A percentile compares a stretch with the other conserved stretches of the same genome.
These are phyloP conservation scores for Ceratocystis eucalypticola DNA, from an alignment of 2,329 filamentous ascomycete genomes.

Conservation along the genomic window DNA sequence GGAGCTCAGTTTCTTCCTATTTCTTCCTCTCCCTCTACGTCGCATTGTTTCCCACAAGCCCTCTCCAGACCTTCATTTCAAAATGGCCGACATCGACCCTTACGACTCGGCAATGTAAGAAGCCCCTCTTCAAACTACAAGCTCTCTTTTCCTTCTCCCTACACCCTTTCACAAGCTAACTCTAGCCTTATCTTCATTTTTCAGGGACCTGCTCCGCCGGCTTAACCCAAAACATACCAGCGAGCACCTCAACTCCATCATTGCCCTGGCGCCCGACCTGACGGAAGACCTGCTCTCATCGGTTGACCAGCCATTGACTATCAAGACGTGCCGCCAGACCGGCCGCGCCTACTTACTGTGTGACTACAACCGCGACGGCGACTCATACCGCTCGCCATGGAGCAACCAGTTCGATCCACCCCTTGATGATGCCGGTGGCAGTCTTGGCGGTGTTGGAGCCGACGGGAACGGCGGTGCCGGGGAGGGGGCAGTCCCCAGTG, in stretches of 20 bases:
- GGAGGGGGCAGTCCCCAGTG: conserved; percentile 77
- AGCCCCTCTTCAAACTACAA: neutral
- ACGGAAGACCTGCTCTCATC: conserved; percentile 96
- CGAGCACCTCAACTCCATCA: conserved; percentile 76
- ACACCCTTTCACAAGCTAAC: conserved; percentile 11
- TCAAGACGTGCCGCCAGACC: conserved; percentile 73
- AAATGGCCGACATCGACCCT: conserved; percentile 45
- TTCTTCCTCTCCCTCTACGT: neutral
- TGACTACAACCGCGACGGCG: conserved; percentile 98
- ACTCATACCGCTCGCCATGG: conserved; percentile 97
- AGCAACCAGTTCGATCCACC: conserved; percentile 96
- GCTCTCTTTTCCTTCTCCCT: conserved; percentile 13
- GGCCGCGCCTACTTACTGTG: conserved; percentile 94
- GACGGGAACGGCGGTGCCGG: conserved; percentile 47
- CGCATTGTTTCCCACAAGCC: neutral
- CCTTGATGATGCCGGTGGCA: conserved; percentile 47
- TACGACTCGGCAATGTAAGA: conserved; percentile 66
- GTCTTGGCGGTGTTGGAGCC: conserved; percentile 29
- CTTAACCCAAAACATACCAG: conserved; percentile 90
- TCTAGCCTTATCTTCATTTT: neutral
- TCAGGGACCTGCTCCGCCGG: conserved; percentile 90
- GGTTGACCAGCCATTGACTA: conserved; percentile 84
- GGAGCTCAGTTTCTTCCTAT: neutral
- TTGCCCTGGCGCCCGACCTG: conserved; percentile 74
- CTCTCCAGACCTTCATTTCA: conserved; percentile 9